Evolutionary conservation across 306 rosid species (phyloP).

Genomic region (Pyrus pyrifolia): DNA sequence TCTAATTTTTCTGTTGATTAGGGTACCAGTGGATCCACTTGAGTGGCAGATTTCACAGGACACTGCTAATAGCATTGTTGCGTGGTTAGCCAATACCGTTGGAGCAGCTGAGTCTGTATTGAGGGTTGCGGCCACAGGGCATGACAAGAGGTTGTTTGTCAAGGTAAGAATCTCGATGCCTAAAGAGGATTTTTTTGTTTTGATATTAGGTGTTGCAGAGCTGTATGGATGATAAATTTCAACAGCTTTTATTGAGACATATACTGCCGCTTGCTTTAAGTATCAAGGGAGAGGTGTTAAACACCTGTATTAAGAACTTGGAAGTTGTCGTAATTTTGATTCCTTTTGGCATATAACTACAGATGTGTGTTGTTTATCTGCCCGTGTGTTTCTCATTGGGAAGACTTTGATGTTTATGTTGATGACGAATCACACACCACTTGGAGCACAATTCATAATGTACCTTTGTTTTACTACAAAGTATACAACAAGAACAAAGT

Average conservation of each 20-base stretch:
- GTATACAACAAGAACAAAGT: neutral
- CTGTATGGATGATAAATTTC: neutral
- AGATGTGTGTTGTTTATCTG: neutral
- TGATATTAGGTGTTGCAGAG: neutral
- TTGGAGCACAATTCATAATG: neutral
- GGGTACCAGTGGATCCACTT: conserved; percentile 94
- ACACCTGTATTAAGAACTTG: neutral
- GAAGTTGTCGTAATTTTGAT: neutral
- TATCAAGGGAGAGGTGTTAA: neutral
- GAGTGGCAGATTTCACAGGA: conserved; percentile 98
- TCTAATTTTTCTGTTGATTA: conserved; percentile 11
- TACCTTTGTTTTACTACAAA: neutral
- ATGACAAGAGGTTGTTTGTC: conserved; percentile 83
- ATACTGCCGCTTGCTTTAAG: neutral
- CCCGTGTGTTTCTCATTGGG: neutral
- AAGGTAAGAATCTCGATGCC: conserved; percentile 39
- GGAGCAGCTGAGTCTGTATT: conserved; percentile 94
- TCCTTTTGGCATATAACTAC: neutral
- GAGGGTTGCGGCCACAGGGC: conserved; percentile 95
- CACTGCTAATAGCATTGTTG: conserved; percentile 64
- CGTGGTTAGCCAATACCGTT: conserved; percentile 72
- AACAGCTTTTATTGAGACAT: neutral
- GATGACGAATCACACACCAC: neutral
- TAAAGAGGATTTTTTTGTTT: neutral
- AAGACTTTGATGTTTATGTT: neutral